Conservation (phyloP, 352 stramenopile genomes). For the Phytophthora hibernalis region DNA sequence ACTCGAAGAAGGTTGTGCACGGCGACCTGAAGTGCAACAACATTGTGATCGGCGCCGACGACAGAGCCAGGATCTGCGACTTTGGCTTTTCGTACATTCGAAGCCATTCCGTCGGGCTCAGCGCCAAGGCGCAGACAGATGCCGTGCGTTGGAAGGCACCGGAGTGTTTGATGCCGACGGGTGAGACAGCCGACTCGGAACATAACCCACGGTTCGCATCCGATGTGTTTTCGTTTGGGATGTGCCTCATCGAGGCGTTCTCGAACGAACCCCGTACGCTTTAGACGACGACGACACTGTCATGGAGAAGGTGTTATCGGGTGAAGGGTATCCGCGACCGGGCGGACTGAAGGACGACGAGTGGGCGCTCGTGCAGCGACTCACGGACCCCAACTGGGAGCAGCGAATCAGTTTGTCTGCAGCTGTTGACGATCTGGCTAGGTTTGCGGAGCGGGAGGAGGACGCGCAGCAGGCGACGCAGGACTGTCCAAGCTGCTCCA, state of each 20-base stretch:
- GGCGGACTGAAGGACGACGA: slow-evolving; percentile 19
- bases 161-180: slow-evolving; percentile 26
- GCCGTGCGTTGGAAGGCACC: slow-evolving; percentile 39
- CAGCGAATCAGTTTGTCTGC: slow-evolving; percentile 1
- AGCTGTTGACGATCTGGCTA: slow-evolving; percentile 7
- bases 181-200: slow-evolving; percentile 7
- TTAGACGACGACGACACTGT: slow-evolving; percentile 17
- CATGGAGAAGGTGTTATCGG: slow-evolving; percentile 13
- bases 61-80: slow-evolving; percentile 36
- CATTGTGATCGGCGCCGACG: slow-evolving; percentile 61
- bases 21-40: slow-evolving; percentile 87
- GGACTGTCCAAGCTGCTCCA: slow-evolving; percentile 10
- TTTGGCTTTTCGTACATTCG: slow-evolving; percentile 42
- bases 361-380: slow-evolving; percentile 19
- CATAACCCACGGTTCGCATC: slow-evolving; percentile 26
- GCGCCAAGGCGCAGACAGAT: slow-evolving; percentile 26
- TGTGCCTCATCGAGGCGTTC: slow-evolving; percentile 45
- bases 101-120: slow-evolving; percentile 22
- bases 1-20: slow-evolving; percentile 67
- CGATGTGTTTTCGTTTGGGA: slow-evolving; percentile 42
- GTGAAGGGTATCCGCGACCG: slow-evolving; percentile 13
- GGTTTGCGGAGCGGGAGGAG: slow-evolving; percentile 15
- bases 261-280: slow-evolving; percentile 22
- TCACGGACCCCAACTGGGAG: slow-evolving; percentile 15
- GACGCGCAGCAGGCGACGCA: slow-evolving; percentile 1